Base-by-base conservation (phyloP, 2,329 filamentous ascomycete species). In the Verticillium alfalfae region DNA sequence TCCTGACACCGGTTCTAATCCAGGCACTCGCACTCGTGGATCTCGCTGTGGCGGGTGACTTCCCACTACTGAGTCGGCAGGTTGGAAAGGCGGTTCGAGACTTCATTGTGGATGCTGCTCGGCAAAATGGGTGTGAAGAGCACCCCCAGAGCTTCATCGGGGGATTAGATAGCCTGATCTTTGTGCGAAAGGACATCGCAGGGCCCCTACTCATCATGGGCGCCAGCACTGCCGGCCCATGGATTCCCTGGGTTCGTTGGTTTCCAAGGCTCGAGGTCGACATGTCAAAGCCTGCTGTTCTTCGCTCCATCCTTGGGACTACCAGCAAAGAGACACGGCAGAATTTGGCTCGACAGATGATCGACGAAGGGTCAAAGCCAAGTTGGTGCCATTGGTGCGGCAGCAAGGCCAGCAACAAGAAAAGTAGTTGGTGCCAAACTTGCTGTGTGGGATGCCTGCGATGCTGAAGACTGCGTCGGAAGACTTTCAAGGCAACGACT, bases 181-280 rank as follows among this genome's bases (percentile, higher is more conserved):
- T 65, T 5, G 63, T 65, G 0, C 39, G 62, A 3, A 64, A 62
- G n/a, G 63, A 65, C 12, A 41, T 65, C 3, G 63, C 62, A 1
- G 63, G 62, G 5, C 60, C 37, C 13, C 2, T 64, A 22, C 58
- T 61, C 2, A 34, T 64, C 34, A 65, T 65, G 63, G 58, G 63
- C 5, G 62, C 60, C 2, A 59, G 41, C 12, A 64, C 63, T 1
- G 60, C 60, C 1, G 62, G 36, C 7, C 15, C 58, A 34, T 65
- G 63, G 63, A 60, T 65, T 1, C 63, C 63, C 31, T 65, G 63
- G 63, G 60, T 62, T 8, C 61, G 62, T 12, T 65, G 63, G 63
- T 59, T 65, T 5, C 63, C 63, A 1, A 58, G 63, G 38, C 62
- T 65, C 8, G 63, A 64, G 37, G 54, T 39, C n/a, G 63, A 64